These are phyloP conservation scores for Nakazawaea ambrosiae DNA, from an alignment of 805 yeast species.

Conservation along the genomic window DNA sequence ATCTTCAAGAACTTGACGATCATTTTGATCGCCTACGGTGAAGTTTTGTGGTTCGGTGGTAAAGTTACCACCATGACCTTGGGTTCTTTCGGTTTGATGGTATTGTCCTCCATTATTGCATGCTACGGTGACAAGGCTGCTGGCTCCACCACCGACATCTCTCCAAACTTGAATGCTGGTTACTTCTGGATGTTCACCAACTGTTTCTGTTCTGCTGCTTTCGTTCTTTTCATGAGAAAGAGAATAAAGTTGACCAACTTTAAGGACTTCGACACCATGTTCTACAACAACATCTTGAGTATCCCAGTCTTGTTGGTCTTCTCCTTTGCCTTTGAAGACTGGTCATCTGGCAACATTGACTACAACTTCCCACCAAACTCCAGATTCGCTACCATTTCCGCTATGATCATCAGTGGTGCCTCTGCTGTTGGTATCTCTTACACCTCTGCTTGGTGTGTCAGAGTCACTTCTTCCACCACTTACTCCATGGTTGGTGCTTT, in stretches of 20 bases:
- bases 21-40: conserved; percentile 96
- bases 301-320: conserved; percentile 78
- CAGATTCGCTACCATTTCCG: conserved; percentile 61
- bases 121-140: conserved; percentile 72
- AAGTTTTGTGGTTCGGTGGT: conserved; percentile 96
- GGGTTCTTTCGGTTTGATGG: conserved; percentile 86
- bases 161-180: conserved; percentile 53
- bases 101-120: conserved; percentile 91
- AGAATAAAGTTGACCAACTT: conserved; percentile 95
- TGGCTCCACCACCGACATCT: conserved; percentile 30
- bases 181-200: conserved; percentile 96
- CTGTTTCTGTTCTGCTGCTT: conserved; percentile 91
- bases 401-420: conserved; percentile 90
- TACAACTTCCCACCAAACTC: conserved; percentile 72
- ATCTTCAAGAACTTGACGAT: conserved; percentile 97
- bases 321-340: conserved; percentile 82
- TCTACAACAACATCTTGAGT: conserved; percentile 90
- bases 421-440: conserved; percentile 96
- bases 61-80: conserved; percentile 83
- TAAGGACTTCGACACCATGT: conserved; percentile 97
- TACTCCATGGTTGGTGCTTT: conserved; percentile 99
- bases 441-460: conserved; percentile 99
- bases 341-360: conserved; percentile 76
- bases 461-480: conserved; percentile 97
- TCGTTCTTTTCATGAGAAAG: conserved; percentile 93